phyloP scores from a whole-genome alignment of 306 rosid genomes.

The Citrullus amarus region DNA sequence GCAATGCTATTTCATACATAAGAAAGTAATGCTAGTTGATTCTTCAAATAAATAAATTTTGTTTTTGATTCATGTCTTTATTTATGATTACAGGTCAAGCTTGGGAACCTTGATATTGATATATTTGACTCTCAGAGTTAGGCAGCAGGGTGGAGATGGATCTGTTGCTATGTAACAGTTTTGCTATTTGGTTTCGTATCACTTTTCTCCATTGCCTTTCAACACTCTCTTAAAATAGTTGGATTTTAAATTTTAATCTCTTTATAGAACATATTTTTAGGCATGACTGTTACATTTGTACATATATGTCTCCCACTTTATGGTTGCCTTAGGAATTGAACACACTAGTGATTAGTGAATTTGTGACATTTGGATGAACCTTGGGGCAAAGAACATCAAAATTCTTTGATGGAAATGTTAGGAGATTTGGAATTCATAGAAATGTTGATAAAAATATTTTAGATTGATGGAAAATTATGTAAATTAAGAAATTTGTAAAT shows the following conservation, averaged over 20 bases:
- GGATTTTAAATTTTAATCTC: background rate
- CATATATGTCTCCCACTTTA: background rate
- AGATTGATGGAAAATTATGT: background rate
- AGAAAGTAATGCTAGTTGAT: background rate
- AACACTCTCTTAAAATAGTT: background rate
- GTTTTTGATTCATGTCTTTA: background rate
- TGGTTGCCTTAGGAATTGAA: background rate
- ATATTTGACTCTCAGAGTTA: conserved; percentile 66
- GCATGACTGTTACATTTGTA: conserved; percentile 3
- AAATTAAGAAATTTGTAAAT: background rate
- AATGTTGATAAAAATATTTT: background rate
- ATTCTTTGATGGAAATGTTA: background rate
- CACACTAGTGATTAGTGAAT: background rate
- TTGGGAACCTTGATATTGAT: conserved; percentile 82
- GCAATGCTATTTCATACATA: background rate
- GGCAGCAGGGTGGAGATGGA: conserved; percentile 26
- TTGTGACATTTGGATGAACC: background rate
- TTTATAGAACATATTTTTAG: background rate
- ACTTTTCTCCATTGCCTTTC: background rate
- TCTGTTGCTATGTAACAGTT: conserved; percentile 26
- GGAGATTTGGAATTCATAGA: background rate
- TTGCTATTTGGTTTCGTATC: background rate
- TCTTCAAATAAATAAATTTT: background rate
- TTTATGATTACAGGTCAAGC: conserved; percentile 53
- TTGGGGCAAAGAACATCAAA: background rate